A percentile compares a stretch with the other conserved stretches of the same genome.
phyloP scores from a whole-genome alignment of 148 eudicot species.

The Camellia japonica region DNA sequence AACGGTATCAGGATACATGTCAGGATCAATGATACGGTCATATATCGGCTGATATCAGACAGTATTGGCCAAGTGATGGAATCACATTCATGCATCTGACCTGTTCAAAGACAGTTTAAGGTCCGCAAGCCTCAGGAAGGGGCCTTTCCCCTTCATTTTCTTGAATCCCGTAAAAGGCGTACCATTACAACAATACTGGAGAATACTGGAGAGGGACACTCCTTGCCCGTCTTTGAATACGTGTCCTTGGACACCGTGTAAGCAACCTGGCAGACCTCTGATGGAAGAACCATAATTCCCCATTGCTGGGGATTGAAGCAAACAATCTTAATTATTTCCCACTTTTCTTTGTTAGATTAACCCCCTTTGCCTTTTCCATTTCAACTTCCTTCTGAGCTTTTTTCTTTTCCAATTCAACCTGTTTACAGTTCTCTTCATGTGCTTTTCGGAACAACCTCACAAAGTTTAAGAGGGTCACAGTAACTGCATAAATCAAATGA shows the following conservation, averaged over 20 bases:
- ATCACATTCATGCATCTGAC: constrained; percentile 18
- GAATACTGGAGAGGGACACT: constrained; percentile 15
- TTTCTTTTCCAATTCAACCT: constrained; percentile 80
- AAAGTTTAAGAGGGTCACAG: constrained; percentile 76
- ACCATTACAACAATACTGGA: constrained; percentile 5
- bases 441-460: constrained; percentile 76
- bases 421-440: constrained; percentile 85
- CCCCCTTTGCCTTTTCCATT: constrained; percentile 61
- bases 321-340: constrained; percentile 22
- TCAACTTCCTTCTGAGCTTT: constrained; percentile 85
- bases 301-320: constrained; percentile 6
- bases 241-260: constrained; percentile 7
- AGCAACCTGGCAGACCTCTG: constrained; percentile 14
- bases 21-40: neutral
- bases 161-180: neutral
- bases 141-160: constrained; percentile 8
- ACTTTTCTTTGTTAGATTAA: constrained; percentile 37
- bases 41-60: constrained; percentile 12
- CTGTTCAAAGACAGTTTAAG: constrained; percentile 18
- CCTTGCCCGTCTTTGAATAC: constrained; percentile 14
- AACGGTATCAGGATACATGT: too few species aligned
- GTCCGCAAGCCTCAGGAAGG: constrained; percentile 20
- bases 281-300: constrained; percentile 17
- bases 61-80: constrained; percentile 12
- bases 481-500: constrained; percentile 50